These are phyloP conservation scores for Xylaria sp. DNA, from an alignment of 2,329 filamentous ascomycete species.

Conservation along the genomic window DNA sequence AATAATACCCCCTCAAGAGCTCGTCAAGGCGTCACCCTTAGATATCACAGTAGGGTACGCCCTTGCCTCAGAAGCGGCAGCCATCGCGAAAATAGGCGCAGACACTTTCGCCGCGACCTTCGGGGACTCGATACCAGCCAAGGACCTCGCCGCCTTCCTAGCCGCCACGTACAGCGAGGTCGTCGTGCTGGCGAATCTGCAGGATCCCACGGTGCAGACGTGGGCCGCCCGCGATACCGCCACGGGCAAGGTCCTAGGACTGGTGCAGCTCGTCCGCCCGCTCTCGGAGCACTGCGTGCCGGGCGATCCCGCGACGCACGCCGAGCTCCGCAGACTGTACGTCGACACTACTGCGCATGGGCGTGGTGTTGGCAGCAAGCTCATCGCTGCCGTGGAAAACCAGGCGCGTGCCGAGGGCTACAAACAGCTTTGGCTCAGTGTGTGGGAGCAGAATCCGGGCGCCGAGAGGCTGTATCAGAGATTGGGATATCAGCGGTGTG, in stretches of 20 bases:
- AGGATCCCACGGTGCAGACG: conserved; percentile 39
- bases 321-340: conserved; percentile 47
- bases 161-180: conserved; percentile 41
- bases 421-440: conserved; percentile 45
- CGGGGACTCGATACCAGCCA: conserved; percentile 41
- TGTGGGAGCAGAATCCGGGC: conserved; percentile 45
- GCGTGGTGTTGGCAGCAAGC: conserved; percentile 45
- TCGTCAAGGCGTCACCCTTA: conserved; percentile 2
- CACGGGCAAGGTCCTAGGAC: conserved; percentile 40
- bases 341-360: conserved; percentile 46
- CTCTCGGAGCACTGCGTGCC: conserved; percentile 39
- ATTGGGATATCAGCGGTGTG: conserved; percentile 43
- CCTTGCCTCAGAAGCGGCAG: conserved; percentile 41
- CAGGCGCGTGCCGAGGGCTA: conserved; percentile 46
- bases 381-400: conserved; percentile 44
- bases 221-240: conserved; percentile 42
- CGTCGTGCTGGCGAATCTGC: conserved; percentile 39
- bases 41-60: conserved; percentile 42
- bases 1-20: neutral
- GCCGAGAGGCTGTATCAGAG: conserved; percentile 44
- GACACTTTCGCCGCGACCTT: conserved; percentile 46
- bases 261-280: conserved; percentile 46
- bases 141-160: conserved; percentile 44
- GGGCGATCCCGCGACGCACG: conserved; percentile 39
- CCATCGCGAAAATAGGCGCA: conserved; percentile 45